These are phyloP conservation scores for Blastocystis sp. DNA, from an alignment of 352 stramenopile genomes.

Conservation along the genomic window DNA sequence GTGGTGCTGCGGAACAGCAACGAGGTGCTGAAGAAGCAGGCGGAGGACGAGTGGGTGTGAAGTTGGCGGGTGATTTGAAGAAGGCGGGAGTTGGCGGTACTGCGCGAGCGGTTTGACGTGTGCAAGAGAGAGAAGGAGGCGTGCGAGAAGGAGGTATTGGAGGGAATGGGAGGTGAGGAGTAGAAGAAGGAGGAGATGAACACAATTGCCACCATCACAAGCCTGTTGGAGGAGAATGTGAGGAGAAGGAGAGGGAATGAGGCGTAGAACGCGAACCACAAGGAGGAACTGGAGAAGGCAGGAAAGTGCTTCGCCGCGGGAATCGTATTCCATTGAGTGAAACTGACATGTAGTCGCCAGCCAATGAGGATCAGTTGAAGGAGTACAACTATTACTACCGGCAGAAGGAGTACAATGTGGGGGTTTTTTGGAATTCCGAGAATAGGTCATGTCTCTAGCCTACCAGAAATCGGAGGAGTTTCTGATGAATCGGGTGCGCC, in stretches of 20 bases:
- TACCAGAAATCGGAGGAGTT: conserved; percentile 61
- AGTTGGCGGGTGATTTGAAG: neutral
- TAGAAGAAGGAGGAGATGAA: no score
- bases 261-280: conserved; percentile 13
- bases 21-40: neutral
- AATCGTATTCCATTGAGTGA: neutral
- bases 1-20: conserved; percentile 31
- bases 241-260: neutral
- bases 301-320: neutral
- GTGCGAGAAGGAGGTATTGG: neutral
- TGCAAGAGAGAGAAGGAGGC: neutral
- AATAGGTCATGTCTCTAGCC: neutral
- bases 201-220: no score
- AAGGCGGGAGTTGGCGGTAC: conserved; percentile 5
- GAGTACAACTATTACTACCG: conserved; percentile 37
- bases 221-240: no score
- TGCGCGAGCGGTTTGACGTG: conserved; percentile 18
- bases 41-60: conserved; percentile 15
- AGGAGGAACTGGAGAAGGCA: neutral
- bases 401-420: conserved; percentile 52
- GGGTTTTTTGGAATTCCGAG: neutral
- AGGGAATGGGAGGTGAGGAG: no score
- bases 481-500: conserved; percentile 59
- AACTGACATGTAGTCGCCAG: neutral
- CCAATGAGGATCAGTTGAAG: neutral